Percentiles rank a stretch among this genome's conserved stretches.
Evolutionary conservation across 2,329 filamentous ascomycete genomes (phyloP).

Genomic region (Trichoderma arundinaceum): DNA sequence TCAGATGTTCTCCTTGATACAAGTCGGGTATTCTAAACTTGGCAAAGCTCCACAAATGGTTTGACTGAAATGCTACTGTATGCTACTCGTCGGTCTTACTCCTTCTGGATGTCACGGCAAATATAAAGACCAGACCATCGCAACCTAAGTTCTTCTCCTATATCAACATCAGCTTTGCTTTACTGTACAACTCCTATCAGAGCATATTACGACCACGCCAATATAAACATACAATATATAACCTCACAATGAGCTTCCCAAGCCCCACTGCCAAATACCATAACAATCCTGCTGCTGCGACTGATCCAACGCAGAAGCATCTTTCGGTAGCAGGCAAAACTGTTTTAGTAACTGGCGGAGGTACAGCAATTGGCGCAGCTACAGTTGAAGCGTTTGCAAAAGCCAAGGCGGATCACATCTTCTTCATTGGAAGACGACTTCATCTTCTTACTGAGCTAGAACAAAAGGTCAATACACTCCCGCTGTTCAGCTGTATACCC

Average conservation of each 20-base stretch:
- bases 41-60: too few species aligned
- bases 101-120: background rate
- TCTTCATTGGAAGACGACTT: conserved; percentile 5
- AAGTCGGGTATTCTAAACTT: too few species aligned
- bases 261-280: conserved; percentile 5
- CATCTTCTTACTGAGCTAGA: background rate
- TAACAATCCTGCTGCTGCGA: background rate
- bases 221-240: background rate
- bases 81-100: too few species aligned
- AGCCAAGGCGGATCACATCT: conserved; percentile 13
- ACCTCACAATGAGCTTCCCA: conserved; percentile 9
- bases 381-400: conserved; percentile 21
- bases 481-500: too few species aligned
- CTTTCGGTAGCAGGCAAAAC: conserved; percentile 17
- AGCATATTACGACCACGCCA: too few species aligned
- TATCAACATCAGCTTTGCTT: too few species aligned
- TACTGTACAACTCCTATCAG: too few species aligned
- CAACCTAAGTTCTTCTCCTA: too few species aligned
- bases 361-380: conserved; percentile 2
- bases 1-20: background rate
- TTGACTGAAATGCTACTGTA: too few species aligned
- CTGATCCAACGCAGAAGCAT: conserved; percentile 12
- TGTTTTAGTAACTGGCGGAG: conserved; percentile 9
- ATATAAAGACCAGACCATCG: background rate
- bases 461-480: background rate